Percentiles rank a stretch among this genome's conserved stretches.
phyloP scores from a whole-genome alignment of 75 land plant species.

The Adiantum capillusveneris region DNA sequence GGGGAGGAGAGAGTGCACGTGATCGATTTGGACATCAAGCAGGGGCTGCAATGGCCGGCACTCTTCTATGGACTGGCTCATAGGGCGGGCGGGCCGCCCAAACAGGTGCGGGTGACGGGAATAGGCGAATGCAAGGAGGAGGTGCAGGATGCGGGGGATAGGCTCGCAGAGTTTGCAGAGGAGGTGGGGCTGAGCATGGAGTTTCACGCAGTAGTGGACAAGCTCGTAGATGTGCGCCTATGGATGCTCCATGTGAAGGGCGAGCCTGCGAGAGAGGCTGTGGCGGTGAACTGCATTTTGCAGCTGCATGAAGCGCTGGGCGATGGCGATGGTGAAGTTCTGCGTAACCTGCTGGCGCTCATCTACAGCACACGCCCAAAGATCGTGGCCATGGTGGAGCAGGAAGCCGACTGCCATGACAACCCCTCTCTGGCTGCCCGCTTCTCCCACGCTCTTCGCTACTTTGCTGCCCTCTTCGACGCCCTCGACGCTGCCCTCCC shows the following conservation, averaged over 20 bases:
- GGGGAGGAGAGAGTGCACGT: slow-evolving; percentile 81
- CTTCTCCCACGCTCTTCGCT: slow-evolving; percentile 49
- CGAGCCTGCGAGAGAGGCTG: slow-evolving; percentile 34
- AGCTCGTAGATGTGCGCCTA: slow-evolving; percentile 82
- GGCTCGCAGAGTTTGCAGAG: slow-evolving; percentile 69
- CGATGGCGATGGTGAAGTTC: slow-evolving; percentile 34
- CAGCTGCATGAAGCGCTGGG: slow-evolving; percentile 63
- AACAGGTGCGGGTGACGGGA: slow-evolving; percentile 83
- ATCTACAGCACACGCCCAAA: slow-evolving; percentile 53
- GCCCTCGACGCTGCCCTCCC: slow-evolving; percentile 51
- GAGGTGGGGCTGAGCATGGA: slow-evolving; percentile 61
- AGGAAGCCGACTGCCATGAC: slow-evolving; percentile 60
- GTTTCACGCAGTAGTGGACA: slow-evolving; percentile 82
- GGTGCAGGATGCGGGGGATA: slow-evolving; percentile 73
- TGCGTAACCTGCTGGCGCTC: slow-evolving; percentile 56
- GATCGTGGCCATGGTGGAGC: slow-evolving; percentile 68
- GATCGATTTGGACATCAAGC: slow-evolving; percentile 90
- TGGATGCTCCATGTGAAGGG: slow-evolving; percentile 98
- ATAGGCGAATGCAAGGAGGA: slow-evolving; percentile 80
- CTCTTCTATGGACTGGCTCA: slow-evolving; percentile 73
- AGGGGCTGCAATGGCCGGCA: slow-evolving; percentile 95
- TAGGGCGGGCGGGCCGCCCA: slow-evolving; percentile 60
- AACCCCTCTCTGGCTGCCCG: slow-evolving; percentile 44
- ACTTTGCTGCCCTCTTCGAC: slow-evolving; percentile 82
- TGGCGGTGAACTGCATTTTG: slow-evolving; percentile 73